Percentiles rank a stretch among this genome's conserved stretches.
These are phyloP conservation scores for Filobasidium uniguttulatum DNA, from an alignment of 1,284 basidiomycete species.

Conservation along the genomic window DNA sequence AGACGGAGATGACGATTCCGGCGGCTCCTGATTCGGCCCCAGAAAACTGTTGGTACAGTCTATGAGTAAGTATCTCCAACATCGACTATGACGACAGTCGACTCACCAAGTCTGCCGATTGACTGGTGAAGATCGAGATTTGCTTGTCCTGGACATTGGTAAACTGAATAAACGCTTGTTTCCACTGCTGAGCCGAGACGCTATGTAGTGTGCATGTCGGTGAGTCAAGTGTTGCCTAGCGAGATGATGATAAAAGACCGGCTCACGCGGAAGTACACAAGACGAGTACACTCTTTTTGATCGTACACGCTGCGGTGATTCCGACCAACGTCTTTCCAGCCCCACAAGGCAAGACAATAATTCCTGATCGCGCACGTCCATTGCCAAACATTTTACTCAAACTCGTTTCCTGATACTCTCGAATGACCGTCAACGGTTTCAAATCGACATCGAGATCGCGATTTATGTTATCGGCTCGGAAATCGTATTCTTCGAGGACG, in stretches of 20 bases:
- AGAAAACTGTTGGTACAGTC: conserved; percentile 51
- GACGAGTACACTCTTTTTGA: conserved; percentile 98
- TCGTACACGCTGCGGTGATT: conserved; percentile 96
- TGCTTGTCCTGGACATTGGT: conserved; percentile 90
- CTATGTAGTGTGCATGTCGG: conserved; percentile 40
- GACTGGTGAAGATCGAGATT: conserved; percentile 84
- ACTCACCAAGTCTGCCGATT: conserved; percentile 37
- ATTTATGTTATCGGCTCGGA: conserved; percentile 86
- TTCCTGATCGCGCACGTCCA: conserved; percentile 90
- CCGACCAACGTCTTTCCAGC: conserved; percentile 98
- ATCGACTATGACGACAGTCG: neutral
- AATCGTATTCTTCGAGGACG: conserved; percentile 96
- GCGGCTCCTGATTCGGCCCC: conserved; percentile 50
- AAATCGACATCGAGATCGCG: conserved; percentile 91
- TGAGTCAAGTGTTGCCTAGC: too few relatives aligned
- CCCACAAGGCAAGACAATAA: conserved; percentile 96
- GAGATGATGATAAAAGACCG: neutral
- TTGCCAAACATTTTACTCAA: conserved; percentile 98
- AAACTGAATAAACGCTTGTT: conserved; percentile 92
- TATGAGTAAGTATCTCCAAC: neutral
- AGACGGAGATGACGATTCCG: conserved; percentile 91
- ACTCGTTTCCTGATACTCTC: conserved; percentile 93
- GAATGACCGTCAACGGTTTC: conserved; percentile 87
- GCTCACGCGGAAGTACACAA: conserved; percentile 89
- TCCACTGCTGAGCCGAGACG: conserved; percentile 97